phyloP scores from a whole-genome alignment of 1,139 yeast species.

The Yamadazyma friedrichii region DNA sequence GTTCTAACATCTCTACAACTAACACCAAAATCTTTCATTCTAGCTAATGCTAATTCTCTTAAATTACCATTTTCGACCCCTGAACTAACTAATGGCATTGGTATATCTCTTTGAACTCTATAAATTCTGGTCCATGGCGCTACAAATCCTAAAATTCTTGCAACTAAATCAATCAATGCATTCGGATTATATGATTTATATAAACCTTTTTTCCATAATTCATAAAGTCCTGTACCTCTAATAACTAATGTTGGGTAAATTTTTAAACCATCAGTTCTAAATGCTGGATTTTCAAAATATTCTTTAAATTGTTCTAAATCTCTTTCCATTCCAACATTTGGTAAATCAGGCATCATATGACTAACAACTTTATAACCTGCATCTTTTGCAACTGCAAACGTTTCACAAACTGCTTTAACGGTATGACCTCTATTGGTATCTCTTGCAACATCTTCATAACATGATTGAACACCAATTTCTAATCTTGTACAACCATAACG shows the following conservation, averaged over 20 bases:
- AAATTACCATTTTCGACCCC: constrained; percentile 98
- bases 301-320: constrained; percentile 94
- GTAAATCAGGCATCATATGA: constrained; percentile 99
- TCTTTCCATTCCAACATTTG: constrained; percentile 98
- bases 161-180: constrained; percentile 90
- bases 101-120: constrained; percentile 97
- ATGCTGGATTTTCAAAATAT: constrained; percentile 94
- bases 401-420: constrained; percentile 92
- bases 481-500: constrained; percentile 95
- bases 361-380: constrained; percentile 97
- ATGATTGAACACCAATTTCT: constrained; percentile 96
- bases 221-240: constrained; percentile 96
- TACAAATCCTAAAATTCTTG: constrained; percentile 89
- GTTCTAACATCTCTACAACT: constrained; percentile 97
- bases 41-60: constrained; percentile 90
- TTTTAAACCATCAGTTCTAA: constrained; percentile 95
- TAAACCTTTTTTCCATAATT: constrained; percentile 94
- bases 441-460: constrained; percentile 97
- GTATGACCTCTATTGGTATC: constrained; percentile 99
- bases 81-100: constrained; percentile 97
- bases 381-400: constrained; percentile 93
- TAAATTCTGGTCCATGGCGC: constrained; percentile 99
- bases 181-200: constrained; percentile 94
- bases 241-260: constrained; percentile 95
- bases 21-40: constrained; percentile 98